Conservation (phyloP, 2,329 filamentous ascomycete species). For the Fusarium sp. region DNA sequence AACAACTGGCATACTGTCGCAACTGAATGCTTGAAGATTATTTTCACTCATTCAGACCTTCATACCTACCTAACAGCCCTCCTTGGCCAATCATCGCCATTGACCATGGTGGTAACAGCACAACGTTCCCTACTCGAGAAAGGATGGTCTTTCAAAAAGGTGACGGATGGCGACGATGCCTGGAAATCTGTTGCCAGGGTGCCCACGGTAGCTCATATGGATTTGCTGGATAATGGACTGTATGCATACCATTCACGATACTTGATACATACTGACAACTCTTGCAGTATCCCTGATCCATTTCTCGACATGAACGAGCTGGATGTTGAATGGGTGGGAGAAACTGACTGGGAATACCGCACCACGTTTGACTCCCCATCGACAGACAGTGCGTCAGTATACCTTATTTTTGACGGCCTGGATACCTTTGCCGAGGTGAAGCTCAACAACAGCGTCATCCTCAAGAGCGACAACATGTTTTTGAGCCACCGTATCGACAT, state of each 20-base stretch:
- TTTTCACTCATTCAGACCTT: too few relatives aligned
- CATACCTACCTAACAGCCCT: too few relatives aligned
- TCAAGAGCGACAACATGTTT: constrained; percentile 8
- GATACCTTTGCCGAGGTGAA: constrained; percentile 1
- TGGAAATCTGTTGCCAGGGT: constrained; percentile 17
- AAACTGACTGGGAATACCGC: neutral
- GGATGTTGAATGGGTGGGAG: neutral
- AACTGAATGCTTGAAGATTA: too few relatives aligned
- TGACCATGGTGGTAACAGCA: neutral
- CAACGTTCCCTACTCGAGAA: neutral
- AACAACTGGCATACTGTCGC: too few relatives aligned
- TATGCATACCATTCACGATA: neutral
- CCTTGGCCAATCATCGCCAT: too few relatives aligned
- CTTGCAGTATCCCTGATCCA: neutral
- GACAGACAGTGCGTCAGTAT: neutral
- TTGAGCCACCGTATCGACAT: constrained; percentile 2
- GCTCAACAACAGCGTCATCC: neutral
- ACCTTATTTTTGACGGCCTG: neutral
- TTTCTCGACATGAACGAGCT: constrained; percentile 12
- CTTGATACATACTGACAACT: neutral
- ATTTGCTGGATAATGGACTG: constrained; percentile 22
- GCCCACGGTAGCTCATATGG: constrained; percentile 20
- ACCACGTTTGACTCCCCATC: neutral
- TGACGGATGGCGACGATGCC: neutral
- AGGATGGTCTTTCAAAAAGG: constrained; percentile 10